Conservation (phyloP, 306 rosid genomes). For the Erythrophleum fordii region DNA sequence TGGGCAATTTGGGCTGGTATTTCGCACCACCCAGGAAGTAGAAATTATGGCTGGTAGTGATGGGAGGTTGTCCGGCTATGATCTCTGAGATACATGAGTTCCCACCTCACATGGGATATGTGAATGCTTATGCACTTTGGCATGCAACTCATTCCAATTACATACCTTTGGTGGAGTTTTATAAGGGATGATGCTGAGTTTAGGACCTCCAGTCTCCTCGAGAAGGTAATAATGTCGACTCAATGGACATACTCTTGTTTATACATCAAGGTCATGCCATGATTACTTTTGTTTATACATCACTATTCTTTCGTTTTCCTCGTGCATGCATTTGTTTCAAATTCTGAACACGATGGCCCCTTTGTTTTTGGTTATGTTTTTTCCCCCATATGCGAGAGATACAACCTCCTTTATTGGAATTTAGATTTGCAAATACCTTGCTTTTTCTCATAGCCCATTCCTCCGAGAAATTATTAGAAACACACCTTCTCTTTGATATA, state of each 20-base stretch:
- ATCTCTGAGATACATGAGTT: slow-evolving; percentile 76
- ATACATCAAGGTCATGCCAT: slow-evolving; percentile 13
- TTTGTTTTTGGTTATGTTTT: slow-evolving; percentile 51
- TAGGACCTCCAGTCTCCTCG: slow-evolving; percentile 62
- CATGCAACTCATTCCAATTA: slow-evolving; percentile 78
- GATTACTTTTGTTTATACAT: slow-evolving; percentile 54
- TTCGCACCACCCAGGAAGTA: slow-evolving; percentile 64
- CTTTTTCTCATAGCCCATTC: background rate
- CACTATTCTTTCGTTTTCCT: slow-evolving; percentile 48
- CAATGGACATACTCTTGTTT: slow-evolving; percentile 17
- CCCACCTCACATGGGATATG: slow-evolving; percentile 85
- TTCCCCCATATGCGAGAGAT: slow-evolving; percentile 47
- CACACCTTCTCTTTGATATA: background rate
- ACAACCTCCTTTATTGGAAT: slow-evolving; percentile 48
- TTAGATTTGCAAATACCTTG: slow-evolving; percentile 25
- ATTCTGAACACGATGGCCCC: slow-evolving; percentile 62
- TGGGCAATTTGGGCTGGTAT: slow-evolving; percentile 80
- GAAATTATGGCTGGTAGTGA: slow-evolving; percentile 76
- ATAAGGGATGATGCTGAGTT: slow-evolving; percentile 92
- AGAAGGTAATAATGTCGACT: slow-evolving; percentile 60
- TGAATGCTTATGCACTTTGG: slow-evolving; percentile 85
- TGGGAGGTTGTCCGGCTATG: slow-evolving; percentile 65
- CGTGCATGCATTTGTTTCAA: slow-evolving; percentile 56
- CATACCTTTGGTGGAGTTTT: slow-evolving; percentile 95
- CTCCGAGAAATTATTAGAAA: background rate